These are phyloP conservation scores for Coemansia sp. DNA, from an alignment of 192 early-diverging fungal species.

Conservation along the genomic window DNA sequence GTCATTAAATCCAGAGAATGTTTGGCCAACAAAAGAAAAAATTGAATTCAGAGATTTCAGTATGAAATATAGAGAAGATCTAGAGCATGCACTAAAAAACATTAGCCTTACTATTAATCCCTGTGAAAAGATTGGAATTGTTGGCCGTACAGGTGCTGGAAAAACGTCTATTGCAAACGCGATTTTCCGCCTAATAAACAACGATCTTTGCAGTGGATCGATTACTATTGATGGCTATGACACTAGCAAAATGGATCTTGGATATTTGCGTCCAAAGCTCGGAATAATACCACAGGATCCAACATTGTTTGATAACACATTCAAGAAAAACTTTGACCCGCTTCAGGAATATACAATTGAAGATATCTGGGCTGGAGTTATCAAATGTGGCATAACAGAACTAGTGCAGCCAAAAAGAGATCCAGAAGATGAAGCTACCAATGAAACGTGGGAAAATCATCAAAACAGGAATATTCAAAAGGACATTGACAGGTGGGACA, in stretches of 20 bases:
- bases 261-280: slow-evolving; percentile 57
- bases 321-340: slow-evolving; percentile 82
- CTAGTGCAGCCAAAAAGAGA: neutral
- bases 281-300: slow-evolving; percentile 65
- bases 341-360: slow-evolving; percentile 67
- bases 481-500: neutral
- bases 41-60: slow-evolving; percentile 61
- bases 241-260: slow-evolving; percentile 59
- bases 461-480: slow-evolving; percentile 49
- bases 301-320: slow-evolving; percentile 63
- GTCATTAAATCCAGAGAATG: slow-evolving; percentile 52
- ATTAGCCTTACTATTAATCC: slow-evolving; percentile 30
- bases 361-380: slow-evolving; percentile 66
- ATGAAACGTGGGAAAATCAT: slow-evolving; percentile 52
- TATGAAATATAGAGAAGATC: slow-evolving; percentile 58
- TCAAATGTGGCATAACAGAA: slow-evolving; percentile 16
- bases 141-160: slow-evolving; percentile 72
- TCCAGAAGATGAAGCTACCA: neutral
- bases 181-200: slow-evolving; percentile 70
- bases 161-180: slow-evolving; percentile 70
- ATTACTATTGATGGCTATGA: slow-evolving; percentile 76
- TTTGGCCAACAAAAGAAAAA: slow-evolving; percentile 67
- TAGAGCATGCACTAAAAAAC: slow-evolving; percentile 38
- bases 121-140: slow-evolving; percentile 59
- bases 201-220: slow-evolving; percentile 38